phyloP scores from a whole-genome alignment of 257 asterid species.

The Jasminum sambac region DNA sequence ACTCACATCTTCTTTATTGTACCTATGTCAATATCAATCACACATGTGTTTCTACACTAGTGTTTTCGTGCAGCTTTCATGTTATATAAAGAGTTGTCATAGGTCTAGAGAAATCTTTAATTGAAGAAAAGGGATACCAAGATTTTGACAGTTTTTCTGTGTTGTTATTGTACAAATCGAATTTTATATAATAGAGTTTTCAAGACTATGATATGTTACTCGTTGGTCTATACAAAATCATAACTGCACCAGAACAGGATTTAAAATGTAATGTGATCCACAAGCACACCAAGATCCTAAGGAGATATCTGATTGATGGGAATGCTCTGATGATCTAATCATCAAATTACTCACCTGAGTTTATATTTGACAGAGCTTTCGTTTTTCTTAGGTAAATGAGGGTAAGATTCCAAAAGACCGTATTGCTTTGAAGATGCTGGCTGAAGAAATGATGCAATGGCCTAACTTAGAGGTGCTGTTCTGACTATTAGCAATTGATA shows the following conservation, averaged over 20 bases:
- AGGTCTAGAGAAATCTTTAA: not conserved
- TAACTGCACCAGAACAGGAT: not conserved
- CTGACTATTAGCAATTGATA: slow-evolving; percentile 13
- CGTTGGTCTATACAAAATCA: not conserved
- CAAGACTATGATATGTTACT: not conserved
- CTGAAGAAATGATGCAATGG: slow-evolving; percentile 90
- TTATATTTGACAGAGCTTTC: slow-evolving; percentile 16
- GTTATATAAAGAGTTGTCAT: not conserved
- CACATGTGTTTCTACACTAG: not conserved
- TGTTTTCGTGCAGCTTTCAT: not conserved
- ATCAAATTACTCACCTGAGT: not conserved
- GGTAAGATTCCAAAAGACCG: slow-evolving; percentile 74
- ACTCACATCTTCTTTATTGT: slow-evolving; percentile 6
- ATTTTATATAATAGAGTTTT: not conserved
- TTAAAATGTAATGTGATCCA: not conserved
- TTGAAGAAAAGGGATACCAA: not conserved
- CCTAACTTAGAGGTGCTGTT: slow-evolving; percentile 79
- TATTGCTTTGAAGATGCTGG: slow-evolving; percentile 71
- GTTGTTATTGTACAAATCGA: not conserved
- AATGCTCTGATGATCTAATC: not conserved
- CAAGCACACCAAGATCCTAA: not conserved
- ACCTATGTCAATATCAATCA: not conserved
- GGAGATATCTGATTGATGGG: not conserved
- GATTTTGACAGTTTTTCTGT: not conserved
- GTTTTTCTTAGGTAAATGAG: slow-evolving; percentile 62